phyloP scores from a whole-genome alignment of 139 green algal species.

The Gonium pectorale region DNA sequence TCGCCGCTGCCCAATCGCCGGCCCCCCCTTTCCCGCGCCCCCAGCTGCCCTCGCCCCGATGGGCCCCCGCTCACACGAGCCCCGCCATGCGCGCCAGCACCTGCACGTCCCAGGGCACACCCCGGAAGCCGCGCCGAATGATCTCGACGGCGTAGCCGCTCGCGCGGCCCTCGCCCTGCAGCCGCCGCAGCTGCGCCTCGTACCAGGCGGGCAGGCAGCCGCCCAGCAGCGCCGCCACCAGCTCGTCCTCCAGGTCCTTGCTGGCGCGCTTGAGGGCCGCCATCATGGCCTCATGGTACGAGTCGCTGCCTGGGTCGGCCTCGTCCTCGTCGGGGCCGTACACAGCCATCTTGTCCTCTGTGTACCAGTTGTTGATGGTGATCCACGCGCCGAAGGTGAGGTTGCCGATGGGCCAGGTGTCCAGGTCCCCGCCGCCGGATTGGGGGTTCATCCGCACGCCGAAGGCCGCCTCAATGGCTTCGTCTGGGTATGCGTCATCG shows the following conservation, averaged over 20 bases:
- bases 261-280: background rate
- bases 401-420: background rate
- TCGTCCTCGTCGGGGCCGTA: background rate
- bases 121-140: background rate
- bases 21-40: no score
- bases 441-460: background rate
- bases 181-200: background rate
- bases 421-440: background rate
- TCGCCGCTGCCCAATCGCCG: no score
- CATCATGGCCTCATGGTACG: background rate
- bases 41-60: no score
- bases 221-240: background rate
- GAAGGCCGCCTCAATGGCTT: background rate
- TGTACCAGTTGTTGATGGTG: background rate
- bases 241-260: background rate
- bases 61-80: background rate
- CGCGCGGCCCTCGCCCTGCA: background rate
- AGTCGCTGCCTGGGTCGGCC: no score
- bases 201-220: background rate
- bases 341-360: background rate
- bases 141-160: background rate
- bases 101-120: background rate
- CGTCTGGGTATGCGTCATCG: background rate
- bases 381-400: background rate
- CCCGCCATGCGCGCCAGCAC: background rate